Evolutionary conservation across 164 flowering plant species (phyloP), one percentile per base, ranked within the genome.

Genomic region (Dillenia turbinata): DNA sequence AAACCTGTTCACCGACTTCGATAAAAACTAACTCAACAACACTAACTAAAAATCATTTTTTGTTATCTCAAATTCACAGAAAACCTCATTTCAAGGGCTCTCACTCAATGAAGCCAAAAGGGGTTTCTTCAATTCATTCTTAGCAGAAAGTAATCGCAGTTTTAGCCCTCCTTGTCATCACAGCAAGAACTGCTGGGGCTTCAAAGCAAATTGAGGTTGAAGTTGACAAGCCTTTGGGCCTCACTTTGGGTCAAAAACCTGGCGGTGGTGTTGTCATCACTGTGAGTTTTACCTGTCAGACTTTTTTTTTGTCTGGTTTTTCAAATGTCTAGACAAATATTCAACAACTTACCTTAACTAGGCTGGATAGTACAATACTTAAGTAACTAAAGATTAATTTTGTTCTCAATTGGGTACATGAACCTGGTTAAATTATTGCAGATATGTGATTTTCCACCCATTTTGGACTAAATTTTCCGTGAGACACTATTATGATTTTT

Each of bases 161-260:
- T 60, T 64, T 33, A 44, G 24, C 14, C n/a, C 33, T 51, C 52
- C 69, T 87, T 60, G 77, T 79, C 69, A 70, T 93, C 63, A 75
- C 56, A 12, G 96, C 96, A n/a, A 87, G 73, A 69, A 79, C 89
- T 15, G 83, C 96, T 43, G 89, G 85, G 4, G 85, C 97, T 62
- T 69, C 97, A 1, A 93, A 90, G 84, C 82, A 66, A 59, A 93
- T 93, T 60, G 98, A 93, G 77, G 98, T 79, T 62, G 98, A 93
- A 67, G 96, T 93, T 62, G 98, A 93, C 68, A 93, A 93, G 82
- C 98, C 98, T 10, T 66, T 93, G 24, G 98, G 97, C 15, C 85
- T 93, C 52, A 87, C 95, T 43, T 65, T 93, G 71, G 97, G 98
- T 26, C 97, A 85, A 64, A 93, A 93, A 74, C 61, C 79, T 17